Evolutionary conservation across 768 basidiomycete genomes (phyloP).

Genomic region (Aureoboletus auriporus): DNA sequence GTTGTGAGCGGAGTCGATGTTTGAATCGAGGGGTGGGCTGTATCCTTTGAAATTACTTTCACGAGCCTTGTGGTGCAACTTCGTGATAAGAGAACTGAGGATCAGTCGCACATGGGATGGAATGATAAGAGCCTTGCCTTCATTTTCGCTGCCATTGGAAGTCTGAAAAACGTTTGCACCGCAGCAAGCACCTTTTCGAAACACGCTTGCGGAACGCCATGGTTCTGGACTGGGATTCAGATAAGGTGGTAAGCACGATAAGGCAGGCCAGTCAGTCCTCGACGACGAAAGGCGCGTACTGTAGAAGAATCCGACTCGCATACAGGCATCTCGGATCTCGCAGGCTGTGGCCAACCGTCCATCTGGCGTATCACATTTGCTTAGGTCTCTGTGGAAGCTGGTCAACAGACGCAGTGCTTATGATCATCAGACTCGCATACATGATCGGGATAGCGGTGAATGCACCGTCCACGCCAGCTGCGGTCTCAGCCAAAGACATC

Average conservation of each 20-base stretch:
- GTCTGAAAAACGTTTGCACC: constrained; percentile 62
- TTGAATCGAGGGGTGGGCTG: constrained; percentile 63
- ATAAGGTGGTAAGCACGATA: no score
- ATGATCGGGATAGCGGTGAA: constrained; percentile 1
- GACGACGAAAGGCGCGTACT: constrained; percentile 35
- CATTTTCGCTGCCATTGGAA: constrained; percentile 61
- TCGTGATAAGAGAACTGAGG: not conserved
- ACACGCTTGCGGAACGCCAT: constrained; percentile 57
- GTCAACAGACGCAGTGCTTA: not conserved
- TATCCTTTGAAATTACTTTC: constrained; percentile 73
- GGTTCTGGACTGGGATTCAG: constrained; percentile 61
- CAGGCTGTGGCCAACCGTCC: constrained; percentile 46
- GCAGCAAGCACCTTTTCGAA: constrained; percentile 44
- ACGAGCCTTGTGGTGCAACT: constrained; percentile 64
- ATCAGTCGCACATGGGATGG: not conserved
- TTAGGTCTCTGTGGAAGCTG: constrained; percentile 17
- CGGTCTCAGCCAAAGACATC: not conserved
- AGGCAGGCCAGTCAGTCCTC: not conserved
- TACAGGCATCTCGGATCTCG: constrained; percentile 69
- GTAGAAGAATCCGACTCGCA: constrained; percentile 84
- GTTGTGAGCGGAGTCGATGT: constrained; percentile 61
- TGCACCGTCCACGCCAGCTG: not conserved
- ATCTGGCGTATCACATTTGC: constrained; percentile 17
- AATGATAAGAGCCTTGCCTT: constrained; percentile 38
- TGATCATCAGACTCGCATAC: not conserved